These are phyloP conservation scores for Curvularia spicifera DNA, from an alignment of 2,329 filamentous ascomycete genomes.

Conservation along the genomic window DNA sequence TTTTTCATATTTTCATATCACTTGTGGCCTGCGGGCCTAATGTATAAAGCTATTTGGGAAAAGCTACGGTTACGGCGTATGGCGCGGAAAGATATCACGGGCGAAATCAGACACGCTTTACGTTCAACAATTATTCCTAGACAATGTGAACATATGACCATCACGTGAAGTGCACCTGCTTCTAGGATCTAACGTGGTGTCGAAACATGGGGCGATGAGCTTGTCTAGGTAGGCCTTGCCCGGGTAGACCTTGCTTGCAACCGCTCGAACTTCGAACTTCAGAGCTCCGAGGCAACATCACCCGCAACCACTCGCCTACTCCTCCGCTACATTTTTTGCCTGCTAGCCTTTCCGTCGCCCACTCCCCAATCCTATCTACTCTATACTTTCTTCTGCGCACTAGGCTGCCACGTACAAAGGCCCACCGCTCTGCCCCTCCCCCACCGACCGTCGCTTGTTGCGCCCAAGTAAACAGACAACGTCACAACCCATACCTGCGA, in stretches of 20 bases:
- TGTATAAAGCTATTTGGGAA: constrained; percentile 29
- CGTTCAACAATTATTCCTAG: not conserved
- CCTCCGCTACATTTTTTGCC: not conserved
- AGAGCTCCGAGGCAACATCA: constrained; percentile 5
- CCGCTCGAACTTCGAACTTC: constrained; percentile 3
- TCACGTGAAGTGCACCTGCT: constrained; percentile 1
- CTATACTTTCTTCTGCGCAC: not conserved
- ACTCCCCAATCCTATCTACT: not conserved
- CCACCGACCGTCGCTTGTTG: constrained; percentile 1
- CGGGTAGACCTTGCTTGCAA: not conserved
- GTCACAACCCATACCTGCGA: not conserved
- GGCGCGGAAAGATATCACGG: constrained; percentile 22
- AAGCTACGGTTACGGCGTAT: constrained; percentile 29
- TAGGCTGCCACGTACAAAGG: constrained; percentile 9
- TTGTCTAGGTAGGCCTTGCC: not conserved
- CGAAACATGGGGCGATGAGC: not conserved
- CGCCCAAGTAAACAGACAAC: not conserved
- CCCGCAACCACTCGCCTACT: not conserved
- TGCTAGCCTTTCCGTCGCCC: not conserved
- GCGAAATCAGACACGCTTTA: constrained; percentile 1
- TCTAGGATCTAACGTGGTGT: not conserved
- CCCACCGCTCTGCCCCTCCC: constrained; percentile 15
- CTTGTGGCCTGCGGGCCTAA: constrained; percentile 9
- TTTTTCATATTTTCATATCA: not conserved
- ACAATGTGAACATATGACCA: not conserved